phyloP scores from a whole-genome alignment of 2,329 filamentous ascomycete genomes.

The Pestalotiopsis sp. region DNA sequence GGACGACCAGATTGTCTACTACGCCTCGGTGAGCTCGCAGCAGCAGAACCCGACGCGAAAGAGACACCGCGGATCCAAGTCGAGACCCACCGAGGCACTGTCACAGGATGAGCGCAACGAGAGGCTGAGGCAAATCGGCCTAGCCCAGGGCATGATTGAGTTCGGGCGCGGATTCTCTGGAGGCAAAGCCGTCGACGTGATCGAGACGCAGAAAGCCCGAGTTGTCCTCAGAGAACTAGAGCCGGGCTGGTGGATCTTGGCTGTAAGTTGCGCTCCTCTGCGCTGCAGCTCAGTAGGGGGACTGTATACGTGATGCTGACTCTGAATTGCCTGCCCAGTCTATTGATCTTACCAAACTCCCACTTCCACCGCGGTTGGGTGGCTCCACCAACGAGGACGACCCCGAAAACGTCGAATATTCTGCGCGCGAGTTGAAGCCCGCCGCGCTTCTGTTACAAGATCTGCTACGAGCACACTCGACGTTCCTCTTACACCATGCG shows the following conservation, averaged over 20 bases:
- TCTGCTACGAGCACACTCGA: slow-evolving; percentile 77
- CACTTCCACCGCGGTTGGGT: slow-evolving; percentile 59
- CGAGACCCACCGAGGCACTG: slow-evolving; percentile 44
- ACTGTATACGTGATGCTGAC: not conserved
- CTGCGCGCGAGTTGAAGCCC: slow-evolving; percentile 86
- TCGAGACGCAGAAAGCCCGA: slow-evolving; percentile 89
- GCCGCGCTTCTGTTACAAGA: slow-evolving; percentile 78
- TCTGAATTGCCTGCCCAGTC: slow-evolving; percentile 51
- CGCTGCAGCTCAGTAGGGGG: not conserved
- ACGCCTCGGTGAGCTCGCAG: slow-evolving; percentile 65
- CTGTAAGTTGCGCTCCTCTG: slow-evolving; percentile 55
- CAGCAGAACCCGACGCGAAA: slow-evolving; percentile 42
- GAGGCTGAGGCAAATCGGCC: slow-evolving; percentile 86
- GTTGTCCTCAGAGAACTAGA: slow-evolving; percentile 88
- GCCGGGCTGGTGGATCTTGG: slow-evolving; percentile 91
- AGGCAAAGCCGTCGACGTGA: slow-evolving; percentile 74
- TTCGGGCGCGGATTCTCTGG: slow-evolving; percentile 89
- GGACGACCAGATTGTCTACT: slow-evolving; percentile 88
- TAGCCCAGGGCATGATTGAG: slow-evolving; percentile 94
- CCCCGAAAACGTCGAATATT: slow-evolving; percentile 71
- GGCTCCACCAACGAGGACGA: slow-evolving; percentile 42
- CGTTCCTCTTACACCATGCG: slow-evolving; percentile 88
- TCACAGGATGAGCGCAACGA: slow-evolving; percentile 77
- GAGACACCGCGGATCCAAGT: slow-evolving; percentile 44
- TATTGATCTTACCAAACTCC: slow-evolving; percentile 76